phyloP scores from a whole-genome alignment of 2,329 filamentous ascomycete species.

The Fusarium begoniae region DNA sequence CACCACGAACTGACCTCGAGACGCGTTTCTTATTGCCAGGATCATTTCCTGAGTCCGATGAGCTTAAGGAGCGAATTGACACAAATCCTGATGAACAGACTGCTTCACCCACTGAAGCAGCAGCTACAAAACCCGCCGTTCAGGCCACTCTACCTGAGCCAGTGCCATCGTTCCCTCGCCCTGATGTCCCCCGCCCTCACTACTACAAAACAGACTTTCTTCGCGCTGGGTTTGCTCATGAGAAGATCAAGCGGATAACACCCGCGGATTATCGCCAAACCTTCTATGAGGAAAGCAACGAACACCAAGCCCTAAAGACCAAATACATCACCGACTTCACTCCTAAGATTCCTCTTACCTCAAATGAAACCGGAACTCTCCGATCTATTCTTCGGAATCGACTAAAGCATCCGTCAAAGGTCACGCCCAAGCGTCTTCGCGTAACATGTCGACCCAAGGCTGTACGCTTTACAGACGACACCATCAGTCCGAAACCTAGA shows the following conservation, averaged over 20 bases:
- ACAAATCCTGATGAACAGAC: not conserved
- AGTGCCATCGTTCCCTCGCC: not conserved
- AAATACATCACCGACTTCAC: slow-evolving; percentile 35
- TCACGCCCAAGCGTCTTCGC: slow-evolving; percentile 40
- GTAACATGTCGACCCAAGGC: slow-evolving; percentile 39
- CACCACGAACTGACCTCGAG: slow-evolving; percentile 28
- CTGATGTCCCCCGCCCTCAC: slow-evolving; percentile 11
- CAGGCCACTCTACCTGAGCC: not conserved
- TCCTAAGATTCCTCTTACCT: slow-evolving; percentile 30
- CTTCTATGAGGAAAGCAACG: slow-evolving; percentile 35
- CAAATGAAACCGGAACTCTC: slow-evolving; percentile 32
- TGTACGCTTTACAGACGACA: slow-evolving; percentile 46
- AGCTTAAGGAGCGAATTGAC: slow-evolving; percentile 7
- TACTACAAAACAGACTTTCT: slow-evolving; percentile 26
- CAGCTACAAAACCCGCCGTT: not conserved
- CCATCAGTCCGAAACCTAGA: slow-evolving; percentile 39
- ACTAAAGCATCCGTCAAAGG: slow-evolving; percentile 22
- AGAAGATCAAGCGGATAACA: slow-evolving; percentile 23
- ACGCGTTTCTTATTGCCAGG: slow-evolving; percentile 37
- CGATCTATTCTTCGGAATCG: slow-evolving; percentile 44
- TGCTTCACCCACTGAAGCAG: not conserved
- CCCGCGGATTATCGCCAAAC: slow-evolving; percentile 26
- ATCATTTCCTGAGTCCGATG: slow-evolving; percentile 40
- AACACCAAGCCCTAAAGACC: slow-evolving; percentile 29
- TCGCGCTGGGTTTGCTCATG: slow-evolving; percentile 10